A percentile compares a stretch with the other conserved stretches of the same genome.
Evolutionary conservation across 139 green algal species (phyloP).

Genomic region (Coccomyxa sp.): DNA sequence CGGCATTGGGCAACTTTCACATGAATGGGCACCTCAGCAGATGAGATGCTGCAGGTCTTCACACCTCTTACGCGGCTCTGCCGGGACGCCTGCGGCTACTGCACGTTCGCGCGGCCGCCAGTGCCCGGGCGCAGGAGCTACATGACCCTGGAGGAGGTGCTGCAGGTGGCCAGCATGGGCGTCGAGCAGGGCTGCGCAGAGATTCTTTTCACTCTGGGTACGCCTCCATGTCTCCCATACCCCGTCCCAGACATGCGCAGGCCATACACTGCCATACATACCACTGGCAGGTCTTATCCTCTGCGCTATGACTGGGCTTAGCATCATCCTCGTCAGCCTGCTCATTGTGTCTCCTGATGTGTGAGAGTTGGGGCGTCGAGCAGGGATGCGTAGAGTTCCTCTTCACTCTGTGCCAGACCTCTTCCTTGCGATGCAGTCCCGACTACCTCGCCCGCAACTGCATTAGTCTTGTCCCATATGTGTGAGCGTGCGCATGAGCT

Average conservation of each 20-base stretch:
- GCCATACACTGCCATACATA: too few species aligned
- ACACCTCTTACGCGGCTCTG: constrained; percentile 79
- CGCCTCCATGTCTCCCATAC: too few species aligned
- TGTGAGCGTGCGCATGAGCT: too few species aligned
- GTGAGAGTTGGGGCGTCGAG: constrained; percentile 48
- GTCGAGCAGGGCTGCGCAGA: constrained; percentile 71
- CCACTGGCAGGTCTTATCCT: not conserved
- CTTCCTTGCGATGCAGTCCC: too few species aligned
- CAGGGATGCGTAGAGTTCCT: constrained; percentile 82
- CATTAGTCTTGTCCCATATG: too few species aligned
- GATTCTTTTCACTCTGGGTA: constrained; percentile 85
- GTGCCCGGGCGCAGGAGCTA: constrained; percentile 40
- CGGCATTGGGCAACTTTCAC: not conserved
- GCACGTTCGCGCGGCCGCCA: constrained; percentile 75
- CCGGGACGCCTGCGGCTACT: constrained; percentile 81
- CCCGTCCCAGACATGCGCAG: too few species aligned
- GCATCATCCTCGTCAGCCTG: not conserved
- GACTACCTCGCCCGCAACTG: too few species aligned
- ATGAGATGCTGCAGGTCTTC: constrained; percentile 66
- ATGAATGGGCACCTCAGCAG: not conserved
- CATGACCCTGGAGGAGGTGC: constrained; percentile 82
- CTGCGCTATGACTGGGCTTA: not conserved
- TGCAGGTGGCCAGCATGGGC: constrained; percentile 56
- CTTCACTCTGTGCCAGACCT: constrained; percentile 86
- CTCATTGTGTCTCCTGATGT: too few species aligned